Evolutionary conservation across 768 basidiomycete genomes (phyloP).

Genomic region (Leccinellum albellum): DNA sequence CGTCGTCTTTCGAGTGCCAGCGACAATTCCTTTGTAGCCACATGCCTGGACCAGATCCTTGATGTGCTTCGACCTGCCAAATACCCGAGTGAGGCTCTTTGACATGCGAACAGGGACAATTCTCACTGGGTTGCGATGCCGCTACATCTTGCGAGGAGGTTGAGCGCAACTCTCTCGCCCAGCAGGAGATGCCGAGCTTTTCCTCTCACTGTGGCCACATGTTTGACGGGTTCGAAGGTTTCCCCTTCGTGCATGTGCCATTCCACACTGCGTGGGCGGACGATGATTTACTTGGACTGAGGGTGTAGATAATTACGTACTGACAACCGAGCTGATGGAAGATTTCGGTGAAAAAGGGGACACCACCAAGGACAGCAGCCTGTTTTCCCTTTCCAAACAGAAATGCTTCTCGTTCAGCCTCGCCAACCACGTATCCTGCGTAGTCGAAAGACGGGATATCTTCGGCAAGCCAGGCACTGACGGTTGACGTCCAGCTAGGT

Average conservation of each 20-base stretch:
- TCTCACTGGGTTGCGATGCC: constrained; percentile 93
- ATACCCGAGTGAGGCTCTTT: background rate
- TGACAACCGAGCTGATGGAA: constrained; percentile 86
- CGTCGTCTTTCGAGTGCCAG: constrained; percentile 96
- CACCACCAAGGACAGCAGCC: constrained; percentile 81
- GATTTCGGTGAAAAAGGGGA: constrained; percentile 92
- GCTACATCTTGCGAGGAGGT: constrained; percentile 90
- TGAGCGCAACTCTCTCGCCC: constrained; percentile 90
- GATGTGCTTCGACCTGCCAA: constrained; percentile 71
- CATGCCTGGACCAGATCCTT: constrained; percentile 71
- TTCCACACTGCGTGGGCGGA: constrained; percentile 59
- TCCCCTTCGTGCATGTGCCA: constrained; percentile 92
- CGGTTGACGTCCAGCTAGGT: constrained; percentile 84
- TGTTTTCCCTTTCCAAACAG: constrained; percentile 87
- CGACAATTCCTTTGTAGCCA: constrained; percentile 85
- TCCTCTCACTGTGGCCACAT: constrained; percentile 88
- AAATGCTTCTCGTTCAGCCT: constrained; percentile 79
- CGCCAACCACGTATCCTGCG: constrained; percentile 94
- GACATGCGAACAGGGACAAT: background rate
- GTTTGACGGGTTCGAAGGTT: constrained; percentile 71
- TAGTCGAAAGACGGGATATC: constrained; percentile 97
- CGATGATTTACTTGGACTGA: background rate
- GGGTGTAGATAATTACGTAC: constrained; percentile 47
- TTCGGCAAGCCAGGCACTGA: constrained; percentile 82
- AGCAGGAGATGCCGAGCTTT: constrained; percentile 84